Percentiles rank a stretch among this genome's conserved stretches.
Evolutionary conservation across 2,329 filamentous ascomycete species (phyloP).

Genomic region (Bipolaris victoriae): DNA sequence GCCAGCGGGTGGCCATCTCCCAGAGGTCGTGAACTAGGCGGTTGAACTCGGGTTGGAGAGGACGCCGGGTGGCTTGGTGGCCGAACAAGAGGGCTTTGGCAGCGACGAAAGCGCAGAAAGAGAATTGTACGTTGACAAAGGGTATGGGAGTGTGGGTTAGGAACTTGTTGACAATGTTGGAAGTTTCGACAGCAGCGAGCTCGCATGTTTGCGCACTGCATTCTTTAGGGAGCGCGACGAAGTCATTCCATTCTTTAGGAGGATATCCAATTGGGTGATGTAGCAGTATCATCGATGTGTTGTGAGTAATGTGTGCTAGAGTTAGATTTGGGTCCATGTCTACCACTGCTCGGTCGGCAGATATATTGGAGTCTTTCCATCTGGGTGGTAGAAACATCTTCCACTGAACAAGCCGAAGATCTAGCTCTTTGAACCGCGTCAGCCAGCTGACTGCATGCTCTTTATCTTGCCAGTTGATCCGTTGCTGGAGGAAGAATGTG

Average conservation of each 20-base stretch:
- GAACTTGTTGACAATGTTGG: constrained; percentile 45
- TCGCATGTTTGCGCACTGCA: constrained; percentile 45
- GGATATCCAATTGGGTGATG: constrained; percentile 44
- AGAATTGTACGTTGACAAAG: constrained; percentile 45
- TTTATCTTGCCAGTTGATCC: constrained; percentile 45
- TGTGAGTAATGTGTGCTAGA: constrained; percentile 44
- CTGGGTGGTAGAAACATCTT: constrained; percentile 43
- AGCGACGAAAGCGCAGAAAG: constrained; percentile 43
- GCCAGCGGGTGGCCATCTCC: constrained; percentile 41
- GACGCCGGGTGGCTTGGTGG: constrained; percentile 24
- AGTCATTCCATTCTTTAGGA: constrained; percentile 39
- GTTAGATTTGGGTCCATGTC: constrained; percentile 47
- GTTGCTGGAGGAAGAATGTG: constrained; percentile 43
- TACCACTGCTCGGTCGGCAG: constrained; percentile 32
- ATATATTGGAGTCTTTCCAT: constrained; percentile 46
- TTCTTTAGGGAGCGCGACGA: constrained; percentile 40
- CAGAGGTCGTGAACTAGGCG: constrained; percentile 31
- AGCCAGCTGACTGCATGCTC: constrained; percentile 45
- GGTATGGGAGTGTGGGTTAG: constrained; percentile 36
- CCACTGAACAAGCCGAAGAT: constrained; percentile 44
- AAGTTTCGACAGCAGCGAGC: constrained; percentile 41
- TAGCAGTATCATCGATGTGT: constrained; percentile 46
- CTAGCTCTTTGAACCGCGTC: constrained; percentile 44
- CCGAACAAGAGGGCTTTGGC: constrained; percentile 43
- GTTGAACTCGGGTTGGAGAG: constrained; percentile 35